These are phyloP conservation scores for Sugiyamaella chiloensis DNA, from an alignment of 805 yeast genomes.

Conservation along the genomic window DNA sequence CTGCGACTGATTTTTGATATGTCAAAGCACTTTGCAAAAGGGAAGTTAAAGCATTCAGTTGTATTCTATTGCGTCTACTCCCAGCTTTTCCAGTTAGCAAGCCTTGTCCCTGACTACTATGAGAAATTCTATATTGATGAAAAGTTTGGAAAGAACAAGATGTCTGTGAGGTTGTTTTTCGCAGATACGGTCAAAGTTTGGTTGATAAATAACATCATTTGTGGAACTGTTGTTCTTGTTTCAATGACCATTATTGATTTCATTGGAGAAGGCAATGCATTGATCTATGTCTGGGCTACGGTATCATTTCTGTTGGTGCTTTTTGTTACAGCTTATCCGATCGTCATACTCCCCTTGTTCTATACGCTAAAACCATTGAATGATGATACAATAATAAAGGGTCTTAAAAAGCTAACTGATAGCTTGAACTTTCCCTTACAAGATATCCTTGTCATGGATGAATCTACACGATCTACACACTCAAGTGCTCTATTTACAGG, in stretches of 20 bases:
- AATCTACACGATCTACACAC: not conserved
- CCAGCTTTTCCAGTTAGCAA: not conserved
- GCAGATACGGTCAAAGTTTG: not conserved
- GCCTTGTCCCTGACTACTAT: not conserved
- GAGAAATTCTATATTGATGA: not conserved
- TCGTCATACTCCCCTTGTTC: not conserved
- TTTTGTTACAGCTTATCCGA: not conserved
- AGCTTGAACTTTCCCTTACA: not conserved
- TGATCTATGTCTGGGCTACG: not conserved
- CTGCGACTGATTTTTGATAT: not conserved
- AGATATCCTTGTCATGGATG: not conserved
- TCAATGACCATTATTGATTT: not conserved
- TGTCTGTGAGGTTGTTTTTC: not conserved
- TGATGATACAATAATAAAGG: not conserved
- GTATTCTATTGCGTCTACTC: not conserved
- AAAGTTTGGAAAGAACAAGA: not conserved
- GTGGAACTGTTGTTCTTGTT: not conserved
- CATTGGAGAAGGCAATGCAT: not conserved
- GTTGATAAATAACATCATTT: not conserved
- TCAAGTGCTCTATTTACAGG: not conserved
- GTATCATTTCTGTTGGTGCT: not conserved
- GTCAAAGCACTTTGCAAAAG: not conserved
- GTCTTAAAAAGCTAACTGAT: not conserved
- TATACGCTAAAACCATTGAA: not conserved
- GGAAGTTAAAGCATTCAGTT: not conserved